Evolutionary conservation across 176 grass and related monocot genomes (phyloP).

Genomic region (Oropetium thomaeum): DNA sequence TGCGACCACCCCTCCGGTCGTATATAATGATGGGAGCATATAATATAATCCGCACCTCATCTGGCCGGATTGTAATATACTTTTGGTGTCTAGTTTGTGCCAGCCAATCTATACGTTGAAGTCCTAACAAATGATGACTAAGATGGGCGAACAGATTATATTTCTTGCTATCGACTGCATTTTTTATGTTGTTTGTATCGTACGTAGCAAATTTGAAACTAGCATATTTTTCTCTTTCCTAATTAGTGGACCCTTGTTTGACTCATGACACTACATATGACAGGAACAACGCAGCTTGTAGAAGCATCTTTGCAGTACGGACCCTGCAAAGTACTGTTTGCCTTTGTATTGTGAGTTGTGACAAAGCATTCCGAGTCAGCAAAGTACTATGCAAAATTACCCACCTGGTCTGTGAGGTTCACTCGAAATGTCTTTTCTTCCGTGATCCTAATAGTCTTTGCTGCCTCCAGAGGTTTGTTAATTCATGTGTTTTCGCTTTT

Average conservation of each 20-base stretch:
- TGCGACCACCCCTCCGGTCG: background rate
- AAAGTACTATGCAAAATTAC: background rate
- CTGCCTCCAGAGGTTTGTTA: background rate
- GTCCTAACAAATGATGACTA: constrained; percentile 21
- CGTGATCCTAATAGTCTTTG: background rate
- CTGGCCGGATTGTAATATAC: constrained; percentile 6
- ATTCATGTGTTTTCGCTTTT: background rate
- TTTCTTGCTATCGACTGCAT: background rate
- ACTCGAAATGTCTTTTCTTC: background rate
- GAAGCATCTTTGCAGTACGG: constrained; percentile 35
- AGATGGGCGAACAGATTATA: background rate
- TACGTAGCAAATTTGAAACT: constrained; percentile 7
- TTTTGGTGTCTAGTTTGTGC: background rate
- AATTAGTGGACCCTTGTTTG: constrained; percentile 18
- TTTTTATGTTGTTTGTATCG: constrained; percentile 3
- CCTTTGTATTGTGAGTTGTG: background rate
- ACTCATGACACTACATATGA: constrained; percentile 32
- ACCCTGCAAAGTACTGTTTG: background rate
- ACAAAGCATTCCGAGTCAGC: background rate
- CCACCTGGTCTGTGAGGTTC: background rate
- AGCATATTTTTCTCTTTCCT: background rate
- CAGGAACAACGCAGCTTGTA: constrained; percentile 11
- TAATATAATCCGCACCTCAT: background rate
- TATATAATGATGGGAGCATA: constrained; percentile 6
- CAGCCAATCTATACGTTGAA: background rate